Evolutionary conservation across 768 basidiomycete genomes (phyloP), one percentile per base, ranked within the genome.

Genomic region (Lactarius quietus): DNA sequence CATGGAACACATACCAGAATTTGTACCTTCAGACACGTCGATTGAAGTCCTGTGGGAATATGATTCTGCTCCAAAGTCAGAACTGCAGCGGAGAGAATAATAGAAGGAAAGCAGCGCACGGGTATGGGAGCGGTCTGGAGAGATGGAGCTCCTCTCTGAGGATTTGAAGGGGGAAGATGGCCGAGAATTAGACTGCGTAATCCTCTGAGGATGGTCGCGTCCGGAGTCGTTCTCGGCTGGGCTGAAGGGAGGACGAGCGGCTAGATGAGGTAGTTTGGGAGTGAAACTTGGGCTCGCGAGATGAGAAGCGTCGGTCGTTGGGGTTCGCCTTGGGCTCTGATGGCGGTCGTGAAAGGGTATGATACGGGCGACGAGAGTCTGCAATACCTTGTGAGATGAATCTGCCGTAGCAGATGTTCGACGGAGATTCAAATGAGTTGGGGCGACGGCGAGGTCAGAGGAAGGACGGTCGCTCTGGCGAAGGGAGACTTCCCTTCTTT

Each of bases 241-340:
- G 43, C 64, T 59, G 65, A 61, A 66, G 66, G 64, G 62, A 55
- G 57, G 59, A 28, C 68, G 68, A 59, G 69, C 62, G 58, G 69
- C 73, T 61, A 65, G 62, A 58, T 64, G 69, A 26, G 67, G 66
- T 68, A 48, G 59, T 62, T 62, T 67, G 52, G 39, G 64, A 59
- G 57, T 73, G 64, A 66, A 70, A 61, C 64, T 64, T 0, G 76
- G 74, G 5, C 80, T 75, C 31, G 84, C 79, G 65, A 86, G 86
- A 76, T 90, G 89, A 57, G 92, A 81, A 48, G 87, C 86, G 79
- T 93, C 92, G 9, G 90, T 90, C 73, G 91, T 88, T 2, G 92
- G 92, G 65, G 89, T 89, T 64, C 90, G 78, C n/a, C 90, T 84
- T 72, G 92, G 91, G 61, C 83, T 90, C 74, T 91, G 90, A 29